Evolutionary conservation across 305 asterid species (phyloP), one percentile per base, ranked within the genome.

Genomic region (Ruellia speciosa): DNA sequence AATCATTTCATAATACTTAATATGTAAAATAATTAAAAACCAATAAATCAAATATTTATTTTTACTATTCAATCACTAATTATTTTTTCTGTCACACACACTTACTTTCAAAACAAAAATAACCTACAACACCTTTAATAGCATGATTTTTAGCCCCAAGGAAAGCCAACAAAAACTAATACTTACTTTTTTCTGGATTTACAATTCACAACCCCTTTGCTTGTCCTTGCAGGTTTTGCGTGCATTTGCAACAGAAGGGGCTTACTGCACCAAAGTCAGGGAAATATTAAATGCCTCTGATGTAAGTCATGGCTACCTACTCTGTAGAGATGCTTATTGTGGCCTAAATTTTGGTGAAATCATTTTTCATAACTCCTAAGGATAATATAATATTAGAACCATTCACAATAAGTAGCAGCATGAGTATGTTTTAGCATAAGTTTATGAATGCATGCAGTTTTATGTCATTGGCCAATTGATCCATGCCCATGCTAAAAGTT

Each of bases 221-320:
- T 61, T 67, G 53, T 61, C 59, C 59, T 7, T 72, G 69, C 67
- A 92, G 99, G 99, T 92, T 71, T 74, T 92, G 75, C 96, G 81
- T 75, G 99, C 99, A 64, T 88, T 92, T 82, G 94, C 97, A 46
- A 80, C 90, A 18, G 99, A 92, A 74, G 99, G 99, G 59, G 97
- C 95, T 56, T 87, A 86, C 58, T 92, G 97, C 70, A 72, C 76
- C 63, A 92, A 76, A 92, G 97, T 88, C 60, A 89, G 85, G 13
- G 94, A 86, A 56, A 79, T 86, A 81, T 78, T 92, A 53, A 68
- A 77, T 75, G 71, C 97, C 71, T 92, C 99, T 34, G 72, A 77
- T 69, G 99, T 92, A 82, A 92, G 97, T 79, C 56, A 46, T 34
- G 47, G 65, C 68, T 60, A 70, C 54, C 11, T 52, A 58, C 70